A percentile compares a stretch with the other conserved stretches of the same genome.
These are phyloP conservation scores for Coniferiporia sulphurascens DNA, from an alignment of 1,284 basidiomycete species.

Conservation along the genomic window DNA sequence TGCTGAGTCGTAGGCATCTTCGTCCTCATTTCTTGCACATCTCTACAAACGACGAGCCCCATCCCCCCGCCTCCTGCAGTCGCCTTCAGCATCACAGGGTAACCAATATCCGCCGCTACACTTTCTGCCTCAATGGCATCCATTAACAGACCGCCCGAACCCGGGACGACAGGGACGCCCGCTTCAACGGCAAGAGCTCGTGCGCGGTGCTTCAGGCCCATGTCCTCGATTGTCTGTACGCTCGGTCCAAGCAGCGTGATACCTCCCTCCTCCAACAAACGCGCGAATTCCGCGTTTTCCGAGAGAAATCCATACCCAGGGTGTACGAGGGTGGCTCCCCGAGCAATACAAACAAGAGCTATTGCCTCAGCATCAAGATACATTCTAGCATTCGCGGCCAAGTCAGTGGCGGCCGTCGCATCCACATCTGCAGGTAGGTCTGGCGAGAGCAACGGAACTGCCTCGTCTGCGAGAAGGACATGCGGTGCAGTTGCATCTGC, in stretches of 20 bases:
- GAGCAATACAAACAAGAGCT: slow-evolving; percentile 39
- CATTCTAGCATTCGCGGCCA: slow-evolving; percentile 32
- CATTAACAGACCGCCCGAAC: slow-evolving; percentile 43
- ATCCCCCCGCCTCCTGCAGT: slow-evolving; percentile 71
- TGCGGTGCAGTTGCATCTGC: slow-evolving; percentile 52
- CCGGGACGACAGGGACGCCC: slow-evolving; percentile 52
- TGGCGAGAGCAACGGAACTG: slow-evolving; percentile 32
- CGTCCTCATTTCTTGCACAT: slow-evolving; percentile 35
- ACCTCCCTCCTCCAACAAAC: slow-evolving; percentile 41
- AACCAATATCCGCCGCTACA: slow-evolving; percentile 44
- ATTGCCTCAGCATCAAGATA: slow-evolving; percentile 43
- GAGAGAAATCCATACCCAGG: slow-evolving; percentile 69
- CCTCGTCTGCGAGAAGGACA: slow-evolving; percentile 46
- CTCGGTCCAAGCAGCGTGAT: slow-evolving; percentile 60
- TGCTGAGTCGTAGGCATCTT: slow-evolving; percentile 36
- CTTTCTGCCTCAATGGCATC: slow-evolving; percentile 41
- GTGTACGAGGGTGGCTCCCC: slow-evolving; percentile 51
- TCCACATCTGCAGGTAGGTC: slow-evolving; percentile 19
- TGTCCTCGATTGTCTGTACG: slow-evolving; percentile 44
- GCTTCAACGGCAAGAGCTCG: slow-evolving; percentile 44
- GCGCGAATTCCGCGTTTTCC: slow-evolving; percentile 58
- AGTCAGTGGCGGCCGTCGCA: slow-evolving; percentile 10
- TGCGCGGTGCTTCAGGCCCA: slow-evolving; percentile 65
- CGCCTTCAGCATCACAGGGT: slow-evolving; percentile 65
- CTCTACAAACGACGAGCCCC: slow-evolving; percentile 56